Evolutionary conservation across 1,284 basidiomycete genomes (phyloP), one percentile per base, ranked within the genome.

Genomic region (Filobasidium uniguttulatum): DNA sequence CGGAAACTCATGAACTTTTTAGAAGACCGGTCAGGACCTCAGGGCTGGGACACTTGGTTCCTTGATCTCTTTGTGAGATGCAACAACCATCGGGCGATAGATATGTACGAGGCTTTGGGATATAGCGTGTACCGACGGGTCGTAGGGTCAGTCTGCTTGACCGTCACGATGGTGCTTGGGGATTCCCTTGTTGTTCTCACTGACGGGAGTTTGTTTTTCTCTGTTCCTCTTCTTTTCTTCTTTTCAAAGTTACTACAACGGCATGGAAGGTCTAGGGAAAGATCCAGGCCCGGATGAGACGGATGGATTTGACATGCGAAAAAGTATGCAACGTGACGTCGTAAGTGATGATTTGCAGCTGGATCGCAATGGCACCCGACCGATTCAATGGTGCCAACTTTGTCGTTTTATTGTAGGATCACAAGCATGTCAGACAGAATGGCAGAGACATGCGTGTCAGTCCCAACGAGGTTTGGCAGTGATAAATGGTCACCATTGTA

Each of bases 31-130:
- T 60, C 53, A 1, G 58, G 57, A 17, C 58, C 59, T 14, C 65
- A 68, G 47, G 60, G 59, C 12, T 63, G 65, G 19, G 60, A 69
- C 54, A 63, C 67, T 19, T 71, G 58, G 59, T 71, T 71, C 50
- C 62, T 69, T 38, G 69, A 71, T 50, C 57, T 71, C 17, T 71
- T 71, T 40, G 69, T 71, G 35, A 50, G 69, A 41, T 68, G 67
- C 54, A 69, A 67, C 54, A 71, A 71, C 53, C 48, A 49, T 15
- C 56, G 67, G 35, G 69, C 69, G 43, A 63, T 64, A 17, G 61
- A 65, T 37, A 67, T 71, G 67, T 71, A 71, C 48, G 68, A 69
- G 54, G 60, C 59, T 50, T 50, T 71, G 53, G 69, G 69, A 30
- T 71, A 71, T 50, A 66, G 63, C 52, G 67, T 71, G 4, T 71